These are phyloP conservation scores for Candida endomychidarum DNA, from an alignment of 805 yeast species.

Conservation along the genomic window DNA sequence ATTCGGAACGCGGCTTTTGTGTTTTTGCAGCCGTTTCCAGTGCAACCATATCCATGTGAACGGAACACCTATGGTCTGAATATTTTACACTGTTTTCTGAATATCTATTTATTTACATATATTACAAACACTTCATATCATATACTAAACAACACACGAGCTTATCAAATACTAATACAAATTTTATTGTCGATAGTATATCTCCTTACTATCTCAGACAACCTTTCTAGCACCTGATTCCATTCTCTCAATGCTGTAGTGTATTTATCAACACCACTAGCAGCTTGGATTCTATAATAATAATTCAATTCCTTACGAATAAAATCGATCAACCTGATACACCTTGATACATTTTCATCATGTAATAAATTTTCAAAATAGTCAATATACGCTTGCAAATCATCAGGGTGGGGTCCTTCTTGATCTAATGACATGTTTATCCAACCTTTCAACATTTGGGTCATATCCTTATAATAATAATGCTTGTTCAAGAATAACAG, in stretches of 20 bases:
- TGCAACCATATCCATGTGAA: too few species aligned
- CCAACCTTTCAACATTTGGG: slow-evolving; percentile 26
- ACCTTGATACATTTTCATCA: slow-evolving; percentile 16
- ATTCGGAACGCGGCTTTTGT: slow-evolving; percentile 1
- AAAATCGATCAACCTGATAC: slow-evolving; percentile 18
- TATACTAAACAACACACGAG: neutral
- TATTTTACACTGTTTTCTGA: too few species aligned
- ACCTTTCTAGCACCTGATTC: slow-evolving; percentile 5
- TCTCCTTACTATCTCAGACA: neutral
- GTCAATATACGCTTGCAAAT: slow-evolving; percentile 22
- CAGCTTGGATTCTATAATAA: slow-evolving; percentile 2
- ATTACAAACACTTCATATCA: too few species aligned
- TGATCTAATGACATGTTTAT: slow-evolving; percentile 25
- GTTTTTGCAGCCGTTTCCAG: neutral
- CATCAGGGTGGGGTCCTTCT: slow-evolving; percentile 37
- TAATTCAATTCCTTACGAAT: slow-evolving; percentile 11
- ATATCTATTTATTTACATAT: too few species aligned
- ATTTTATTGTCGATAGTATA: neutral
- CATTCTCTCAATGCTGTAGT: slow-evolving; percentile 10
- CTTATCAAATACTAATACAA: neutral
- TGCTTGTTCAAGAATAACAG: slow-evolving; percentile 19
- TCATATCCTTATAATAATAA: slow-evolving; percentile 16
- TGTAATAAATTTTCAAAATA: slow-evolving; percentile 21
- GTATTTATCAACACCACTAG: slow-evolving; percentile 1
- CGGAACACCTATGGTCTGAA: too few species aligned